Conservation (phyloP, 2,329 filamentous ascomycete species). For the Aspergillus pseudoterreus region DNA sequence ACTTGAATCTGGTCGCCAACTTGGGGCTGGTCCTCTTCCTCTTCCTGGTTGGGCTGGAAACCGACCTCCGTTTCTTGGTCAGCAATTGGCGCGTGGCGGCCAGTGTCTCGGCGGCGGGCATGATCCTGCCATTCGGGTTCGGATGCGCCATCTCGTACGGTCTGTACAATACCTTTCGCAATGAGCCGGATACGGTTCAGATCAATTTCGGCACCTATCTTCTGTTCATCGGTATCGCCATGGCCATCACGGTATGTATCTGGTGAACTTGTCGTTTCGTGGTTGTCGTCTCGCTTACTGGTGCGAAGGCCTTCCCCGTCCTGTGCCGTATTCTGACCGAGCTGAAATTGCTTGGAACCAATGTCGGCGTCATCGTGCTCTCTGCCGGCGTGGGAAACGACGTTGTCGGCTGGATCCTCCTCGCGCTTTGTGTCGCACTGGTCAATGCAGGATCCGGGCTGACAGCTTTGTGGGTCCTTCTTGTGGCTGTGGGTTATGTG, state of each 20-base stretch:
- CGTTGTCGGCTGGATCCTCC: conserved; percentile 83
- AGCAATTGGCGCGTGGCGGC: conserved; percentile 78
- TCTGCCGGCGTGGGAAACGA: conserved; percentile 93
- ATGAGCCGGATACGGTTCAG: conserved; percentile 53
- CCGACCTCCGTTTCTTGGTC: conserved; percentile 72
- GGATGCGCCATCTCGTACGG: conserved; percentile 79
- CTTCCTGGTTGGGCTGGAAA: conserved; percentile 84
- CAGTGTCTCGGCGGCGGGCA: conserved; percentile 73
- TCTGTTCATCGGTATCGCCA: conserved; percentile 86
- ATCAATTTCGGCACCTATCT: conserved; percentile 62
- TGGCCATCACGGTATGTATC: conserved; percentile 72
- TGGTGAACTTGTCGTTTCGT: background rate
- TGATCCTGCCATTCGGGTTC: conserved; percentile 77
- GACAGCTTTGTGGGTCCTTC: conserved; percentile 77
- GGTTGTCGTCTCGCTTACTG: background rate
- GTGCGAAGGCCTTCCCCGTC: conserved; percentile 68
- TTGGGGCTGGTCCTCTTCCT: conserved; percentile 79
- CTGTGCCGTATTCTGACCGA: conserved; percentile 91
- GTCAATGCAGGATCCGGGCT: conserved; percentile 83
- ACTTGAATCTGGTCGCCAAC: conserved; percentile 74
- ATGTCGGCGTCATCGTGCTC: conserved; percentile 82
- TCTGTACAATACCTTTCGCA: conserved; percentile 68
- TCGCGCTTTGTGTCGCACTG: conserved; percentile 87
- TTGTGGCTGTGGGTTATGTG: conserved; percentile 70
- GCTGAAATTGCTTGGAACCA: conserved; percentile 76